These are phyloP conservation scores for Fusarium coicis DNA, from an alignment of 2,329 filamentous ascomycete genomes.

Conservation along the genomic window DNA sequence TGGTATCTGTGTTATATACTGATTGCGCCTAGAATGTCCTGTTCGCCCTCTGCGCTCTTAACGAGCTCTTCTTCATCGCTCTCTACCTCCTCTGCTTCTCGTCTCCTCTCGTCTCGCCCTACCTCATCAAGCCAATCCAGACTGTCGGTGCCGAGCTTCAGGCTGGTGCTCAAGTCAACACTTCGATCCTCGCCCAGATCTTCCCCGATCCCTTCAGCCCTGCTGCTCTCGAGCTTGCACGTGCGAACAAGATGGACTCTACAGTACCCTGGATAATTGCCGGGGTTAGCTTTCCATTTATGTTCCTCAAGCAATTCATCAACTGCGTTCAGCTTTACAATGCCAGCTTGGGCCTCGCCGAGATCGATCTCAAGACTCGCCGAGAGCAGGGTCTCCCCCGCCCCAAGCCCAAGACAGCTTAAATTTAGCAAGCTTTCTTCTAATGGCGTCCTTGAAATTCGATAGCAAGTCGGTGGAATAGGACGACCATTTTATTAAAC, in stretches of 20 bases:
- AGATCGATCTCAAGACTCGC: conserved; percentile 82
- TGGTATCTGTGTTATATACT: neutral
- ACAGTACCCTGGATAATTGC: conserved; percentile 77
- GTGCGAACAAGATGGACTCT: conserved; percentile 92
- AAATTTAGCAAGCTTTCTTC: conserved; percentile 1
- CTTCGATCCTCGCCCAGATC: conserved; percentile 75
- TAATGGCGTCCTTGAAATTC: neutral
- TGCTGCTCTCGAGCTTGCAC: conserved; percentile 89
- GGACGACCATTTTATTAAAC: neutral
- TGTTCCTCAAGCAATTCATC: conserved; percentile 91
- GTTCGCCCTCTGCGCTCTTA: conserved; percentile 89
- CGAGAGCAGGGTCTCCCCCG: conserved; percentile 63
- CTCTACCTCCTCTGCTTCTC: conserved; percentile 98
- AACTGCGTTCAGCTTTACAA: conserved; percentile 95
- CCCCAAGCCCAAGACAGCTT: conserved; percentile 50
- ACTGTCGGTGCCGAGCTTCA: conserved; percentile 65
- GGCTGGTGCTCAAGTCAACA: conserved; percentile 76
- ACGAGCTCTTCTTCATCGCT: conserved; percentile 98
- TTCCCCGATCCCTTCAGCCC: conserved; percentile 93
- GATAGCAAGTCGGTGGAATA: neutral
- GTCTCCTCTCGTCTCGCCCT: conserved; percentile 87
- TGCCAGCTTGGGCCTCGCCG: conserved; percentile 89
- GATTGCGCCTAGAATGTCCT: conserved; percentile 75
- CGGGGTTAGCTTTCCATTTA: conserved; percentile 83
- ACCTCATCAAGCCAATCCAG: conserved; percentile 74